These are phyloP conservation scores for Macadamia tetraphylla DNA, from an alignment of 164 flowering plant species.

Conservation along the genomic window DNA sequence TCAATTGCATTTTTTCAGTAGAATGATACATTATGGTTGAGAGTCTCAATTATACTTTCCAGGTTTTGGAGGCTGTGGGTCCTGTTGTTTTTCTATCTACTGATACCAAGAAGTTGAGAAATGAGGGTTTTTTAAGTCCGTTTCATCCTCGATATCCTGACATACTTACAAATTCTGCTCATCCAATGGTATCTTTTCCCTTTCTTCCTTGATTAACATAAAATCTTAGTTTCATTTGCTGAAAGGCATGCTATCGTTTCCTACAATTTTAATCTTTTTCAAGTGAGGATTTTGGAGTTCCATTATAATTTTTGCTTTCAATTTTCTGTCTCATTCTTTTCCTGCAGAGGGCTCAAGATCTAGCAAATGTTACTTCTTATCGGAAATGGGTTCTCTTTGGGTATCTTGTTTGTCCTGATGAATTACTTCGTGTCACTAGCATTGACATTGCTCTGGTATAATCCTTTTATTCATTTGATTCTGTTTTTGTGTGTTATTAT, in stretches of 20 bases:
- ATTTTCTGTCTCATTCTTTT: neutral
- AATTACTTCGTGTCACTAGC: slow-evolving; percentile 95
- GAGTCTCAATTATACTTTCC: slow-evolving; percentile 16
- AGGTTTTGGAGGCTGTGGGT: slow-evolving; percentile 98
- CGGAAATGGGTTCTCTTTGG: slow-evolving; percentile 95
- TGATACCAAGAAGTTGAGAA: slow-evolving; percentile 91
- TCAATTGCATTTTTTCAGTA: neutral
- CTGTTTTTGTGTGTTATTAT: neutral
- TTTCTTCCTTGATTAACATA: neutral
- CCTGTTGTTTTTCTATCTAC: slow-evolving; percentile 83
- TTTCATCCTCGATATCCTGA: slow-evolving; percentile 99
- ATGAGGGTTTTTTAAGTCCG: slow-evolving; percentile 98
- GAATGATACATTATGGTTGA: neutral
- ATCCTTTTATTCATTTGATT: neutral
- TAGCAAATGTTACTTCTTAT: slow-evolving; percentile 87
- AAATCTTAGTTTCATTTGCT: neutral
- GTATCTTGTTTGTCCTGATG: slow-evolving; percentile 97
- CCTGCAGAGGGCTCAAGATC: slow-evolving; percentile 94
- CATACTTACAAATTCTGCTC: slow-evolving; percentile 98
- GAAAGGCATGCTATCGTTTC: neutral
- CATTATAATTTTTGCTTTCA: slow-evolving; percentile 1
- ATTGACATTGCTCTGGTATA: slow-evolving; percentile 94
- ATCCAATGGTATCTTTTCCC: slow-evolving; percentile 71
- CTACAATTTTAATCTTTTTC: neutral
- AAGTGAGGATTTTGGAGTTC: neutral